These are phyloP conservation scores for Acanthamoeba royreba DNA, from an alignment of 208 protist species.

Conservation along the genomic window DNA sequence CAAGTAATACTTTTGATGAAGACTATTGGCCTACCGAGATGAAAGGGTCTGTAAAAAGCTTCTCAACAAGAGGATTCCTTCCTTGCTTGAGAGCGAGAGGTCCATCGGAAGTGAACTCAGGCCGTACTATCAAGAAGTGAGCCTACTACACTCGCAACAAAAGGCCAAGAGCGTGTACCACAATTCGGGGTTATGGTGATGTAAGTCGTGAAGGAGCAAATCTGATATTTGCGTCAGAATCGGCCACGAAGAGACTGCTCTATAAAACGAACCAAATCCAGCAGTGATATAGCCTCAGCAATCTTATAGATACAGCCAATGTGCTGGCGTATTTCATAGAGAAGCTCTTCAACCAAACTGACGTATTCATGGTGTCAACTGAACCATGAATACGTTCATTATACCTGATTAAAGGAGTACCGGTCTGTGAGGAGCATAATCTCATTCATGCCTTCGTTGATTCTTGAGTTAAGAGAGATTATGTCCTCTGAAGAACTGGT, in stretches of 20 bases:
- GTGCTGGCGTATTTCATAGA: slow-evolving; percentile 72
- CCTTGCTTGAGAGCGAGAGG: slow-evolving; percentile 35
- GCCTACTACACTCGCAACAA: background rate
- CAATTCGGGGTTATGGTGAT: slow-evolving; percentile 29
- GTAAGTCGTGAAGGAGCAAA: background rate
- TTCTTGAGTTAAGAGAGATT: slow-evolving; percentile 75
- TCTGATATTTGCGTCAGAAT: background rate
- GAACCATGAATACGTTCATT: background rate
- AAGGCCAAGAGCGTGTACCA: background rate
- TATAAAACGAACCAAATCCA: slow-evolving; percentile 86
- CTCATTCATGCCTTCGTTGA: slow-evolving; percentile 74
- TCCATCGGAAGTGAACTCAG: slow-evolving; percentile 18
- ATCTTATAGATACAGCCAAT: slow-evolving; percentile 85
- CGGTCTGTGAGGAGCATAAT: slow-evolving; percentile 78
- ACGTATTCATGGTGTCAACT: background rate
- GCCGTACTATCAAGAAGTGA: slow-evolving; percentile 23
- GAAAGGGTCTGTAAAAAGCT: background rate
- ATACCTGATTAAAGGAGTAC: background rate
- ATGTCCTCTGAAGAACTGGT: slow-evolving; percentile 64
- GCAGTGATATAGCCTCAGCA: slow-evolving; percentile 84
- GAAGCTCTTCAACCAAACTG: slow-evolving; percentile 73
- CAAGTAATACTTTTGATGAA: background rate
- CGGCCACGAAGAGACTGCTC: slow-evolving; percentile 73
- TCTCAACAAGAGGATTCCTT: slow-evolving; percentile 60
- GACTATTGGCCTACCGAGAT: slow-evolving; percentile 23